Conservation (phyloP, 495 filamentous ascomycete species). For the Podospora australis region DNA sequence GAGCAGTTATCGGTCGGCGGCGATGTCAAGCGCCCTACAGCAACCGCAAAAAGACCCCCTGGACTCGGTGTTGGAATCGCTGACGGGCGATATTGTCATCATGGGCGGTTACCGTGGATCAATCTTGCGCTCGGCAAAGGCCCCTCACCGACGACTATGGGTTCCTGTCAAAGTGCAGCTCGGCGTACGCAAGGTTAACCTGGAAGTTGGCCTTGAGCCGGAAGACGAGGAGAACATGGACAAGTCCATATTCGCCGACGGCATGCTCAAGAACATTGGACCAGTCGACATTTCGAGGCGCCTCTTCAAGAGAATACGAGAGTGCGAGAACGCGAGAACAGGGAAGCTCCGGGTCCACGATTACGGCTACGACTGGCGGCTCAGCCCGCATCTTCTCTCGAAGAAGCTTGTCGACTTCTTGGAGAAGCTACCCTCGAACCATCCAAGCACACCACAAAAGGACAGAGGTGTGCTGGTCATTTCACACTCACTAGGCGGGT, state of each 20-base stretch:
- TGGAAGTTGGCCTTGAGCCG: slow-evolving; percentile 76
- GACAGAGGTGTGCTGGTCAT: slow-evolving; percentile 72
- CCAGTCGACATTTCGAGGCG: slow-evolving; percentile 84
- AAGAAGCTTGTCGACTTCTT: slow-evolving; percentile 63
- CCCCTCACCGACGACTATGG: slow-evolving; percentile 80
- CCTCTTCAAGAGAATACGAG: slow-evolving; percentile 69
- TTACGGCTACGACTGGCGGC: slow-evolving; percentile 94
- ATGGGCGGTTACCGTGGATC: slow-evolving; percentile 91
- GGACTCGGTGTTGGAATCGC: slow-evolving; percentile 56
- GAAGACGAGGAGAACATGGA: slow-evolving; percentile 85
- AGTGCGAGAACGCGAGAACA: slow-evolving; percentile 61
- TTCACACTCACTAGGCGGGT: slow-evolving; percentile 82
- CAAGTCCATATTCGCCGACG: slow-evolving; percentile 70
- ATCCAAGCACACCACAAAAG: slow-evolving; percentile 37
- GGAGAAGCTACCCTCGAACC: slow-evolving; percentile 68
- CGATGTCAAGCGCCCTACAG: slow-evolving; percentile 13
- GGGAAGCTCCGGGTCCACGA: slow-evolving; percentile 76
- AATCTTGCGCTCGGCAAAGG: slow-evolving; percentile 74
- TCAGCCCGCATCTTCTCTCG: slow-evolving; percentile 75
- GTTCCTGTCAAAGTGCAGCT: slow-evolving; percentile 90
- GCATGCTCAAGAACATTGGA: slow-evolving; percentile 84
- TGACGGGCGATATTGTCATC: slow-evolving; percentile 81
- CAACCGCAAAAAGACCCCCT: slow-evolving; percentile 38
- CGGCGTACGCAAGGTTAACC: slow-evolving; percentile 84
- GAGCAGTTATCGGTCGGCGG: slow-evolving; percentile 4